phyloP scores from a whole-genome alignment of 768 basidiomycete species.

The Termitomyces sp. region DNA sequence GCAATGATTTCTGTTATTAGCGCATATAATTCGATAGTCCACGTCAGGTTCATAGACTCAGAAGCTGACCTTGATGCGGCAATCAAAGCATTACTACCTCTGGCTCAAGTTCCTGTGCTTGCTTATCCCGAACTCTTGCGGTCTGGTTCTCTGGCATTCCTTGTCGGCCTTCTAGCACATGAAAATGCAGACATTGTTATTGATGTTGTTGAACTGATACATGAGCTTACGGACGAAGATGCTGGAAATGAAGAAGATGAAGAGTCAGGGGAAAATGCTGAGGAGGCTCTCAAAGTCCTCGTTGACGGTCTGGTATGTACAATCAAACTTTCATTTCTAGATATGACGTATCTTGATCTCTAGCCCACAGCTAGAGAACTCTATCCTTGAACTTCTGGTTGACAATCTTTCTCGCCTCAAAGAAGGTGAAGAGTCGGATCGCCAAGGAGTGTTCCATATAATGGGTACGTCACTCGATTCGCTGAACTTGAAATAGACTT shows the following conservation, averaged over 20 bases:
- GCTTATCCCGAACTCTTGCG: conserved; percentile 89
- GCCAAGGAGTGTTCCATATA: conserved; percentile 89
- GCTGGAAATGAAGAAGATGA: conserved; percentile 73
- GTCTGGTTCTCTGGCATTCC: conserved; percentile 60
- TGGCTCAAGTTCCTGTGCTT: conserved; percentile 77
- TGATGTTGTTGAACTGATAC: conserved; percentile 86
- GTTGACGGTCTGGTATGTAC: conserved; percentile 69
- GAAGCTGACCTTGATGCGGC: conserved; percentile 91
- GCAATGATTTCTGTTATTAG: neutral
- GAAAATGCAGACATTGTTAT: conserved; percentile 98
- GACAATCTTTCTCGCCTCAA: conserved; percentile 87
- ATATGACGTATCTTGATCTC: conserved; percentile 3
- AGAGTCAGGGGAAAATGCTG: conserved; percentile 56
- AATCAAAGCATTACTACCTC: conserved; percentile 81
- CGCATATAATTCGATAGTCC: neutral
- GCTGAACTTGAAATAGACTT: neutral
- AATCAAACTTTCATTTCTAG: neutral
- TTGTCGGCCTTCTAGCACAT: conserved; percentile 86
- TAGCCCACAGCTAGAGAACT: conserved; percentile 63
- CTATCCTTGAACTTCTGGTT: conserved; percentile 83
- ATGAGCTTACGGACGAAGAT: conserved; percentile 96
- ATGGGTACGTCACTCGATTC: conserved; percentile 45
- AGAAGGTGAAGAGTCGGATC: conserved; percentile 86
- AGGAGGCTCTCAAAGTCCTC: conserved; percentile 68
- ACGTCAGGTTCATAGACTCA: conserved; percentile 90